Evolutionary conservation across 129 eudicot genomes (phyloP).

Genomic region (Solidago caesia): DNA sequence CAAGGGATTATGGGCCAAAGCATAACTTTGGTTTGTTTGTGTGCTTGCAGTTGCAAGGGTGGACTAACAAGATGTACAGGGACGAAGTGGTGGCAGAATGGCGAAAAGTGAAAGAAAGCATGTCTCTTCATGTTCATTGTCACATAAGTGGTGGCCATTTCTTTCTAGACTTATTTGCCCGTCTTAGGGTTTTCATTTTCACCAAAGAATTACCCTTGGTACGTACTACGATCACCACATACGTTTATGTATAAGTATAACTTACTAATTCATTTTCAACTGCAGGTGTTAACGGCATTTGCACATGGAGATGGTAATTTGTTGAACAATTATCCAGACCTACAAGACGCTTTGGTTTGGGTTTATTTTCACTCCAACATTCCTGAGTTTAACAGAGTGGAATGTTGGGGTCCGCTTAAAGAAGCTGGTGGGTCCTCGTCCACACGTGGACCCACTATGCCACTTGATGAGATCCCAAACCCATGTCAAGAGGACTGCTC

Average conservation of each 20-base stretch:
- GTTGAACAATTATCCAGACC: constrained; percentile 67
- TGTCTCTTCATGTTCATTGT: constrained; percentile 96
- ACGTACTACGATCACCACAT: constrained; percentile 26
- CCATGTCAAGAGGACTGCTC: constrained; percentile 51
- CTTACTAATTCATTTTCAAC: background rate
- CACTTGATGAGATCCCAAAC: constrained; percentile 28
- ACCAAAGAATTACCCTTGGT: constrained; percentile 93
- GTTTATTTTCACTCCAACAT: constrained; percentile 86
- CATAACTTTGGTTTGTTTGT: background rate
- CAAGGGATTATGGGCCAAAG: background rate
- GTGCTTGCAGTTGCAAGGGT: constrained; percentile 61
- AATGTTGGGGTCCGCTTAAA: constrained; percentile 89
- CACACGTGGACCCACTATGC: constrained; percentile 9
- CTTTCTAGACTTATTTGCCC: constrained; percentile 61
- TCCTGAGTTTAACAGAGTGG: constrained; percentile 71
- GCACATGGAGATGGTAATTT: constrained; percentile 78
- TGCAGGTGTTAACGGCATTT: constrained; percentile 82
- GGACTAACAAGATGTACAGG: constrained; percentile 78
- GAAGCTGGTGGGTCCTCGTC: constrained; percentile 47
- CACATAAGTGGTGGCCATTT: constrained; percentile 97
- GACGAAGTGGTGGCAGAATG: constrained; percentile 98
- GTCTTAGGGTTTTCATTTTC: constrained; percentile 79
- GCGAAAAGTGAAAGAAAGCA: constrained; percentile 77
- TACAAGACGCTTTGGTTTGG: constrained; percentile 75
- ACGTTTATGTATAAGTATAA: background rate